Conservation (phyloP, 345 rosid genomes). For the sweet orange (Citrus sinensis) region DVS_A1.0 CM039164.1:22636501-22637000, state of each 20-base stretch:
- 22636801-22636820: neutral
- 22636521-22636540: neutral
- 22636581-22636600: neutral
- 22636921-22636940: neutral
- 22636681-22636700: neutral
- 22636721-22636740: neutral
- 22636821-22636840: neutral
- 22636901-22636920: neutral
- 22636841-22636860: neutral
- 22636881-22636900: neutral
- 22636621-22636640: neutral
- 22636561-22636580: neutral
- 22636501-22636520: neutral
- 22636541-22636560: neutral
- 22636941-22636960: neutral
- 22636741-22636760: neutral
- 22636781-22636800: neutral
- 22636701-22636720: neutral
- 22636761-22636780: neutral
- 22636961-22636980: neutral
- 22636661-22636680: neutral
- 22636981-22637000: neutral
- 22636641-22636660: neutral
- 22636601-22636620: neutral
- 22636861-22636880: too few species aligned